These are phyloP conservation scores for Mycocentrospora acerina DNA, from an alignment of 2,329 filamentous ascomycete genomes.

Conservation along the genomic window DNA sequence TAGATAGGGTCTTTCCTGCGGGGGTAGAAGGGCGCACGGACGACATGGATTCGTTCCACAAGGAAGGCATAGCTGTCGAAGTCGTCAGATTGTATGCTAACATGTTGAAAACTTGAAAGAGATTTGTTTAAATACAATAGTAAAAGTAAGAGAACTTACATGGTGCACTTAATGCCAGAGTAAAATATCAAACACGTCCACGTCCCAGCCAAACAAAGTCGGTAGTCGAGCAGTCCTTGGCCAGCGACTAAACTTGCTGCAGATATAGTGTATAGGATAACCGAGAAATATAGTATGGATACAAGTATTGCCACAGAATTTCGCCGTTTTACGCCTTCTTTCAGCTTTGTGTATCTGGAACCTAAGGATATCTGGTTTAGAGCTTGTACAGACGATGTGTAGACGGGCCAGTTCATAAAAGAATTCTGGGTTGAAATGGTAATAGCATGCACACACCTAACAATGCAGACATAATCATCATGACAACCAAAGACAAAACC, in stretches of 20 bases:
- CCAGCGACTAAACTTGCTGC: constrained; percentile 29
- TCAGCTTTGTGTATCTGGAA: too few species aligned
- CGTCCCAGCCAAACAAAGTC: constrained; percentile 34
- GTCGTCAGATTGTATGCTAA: neutral
- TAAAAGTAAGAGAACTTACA: constrained; percentile 8
- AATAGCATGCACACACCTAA: constrained; percentile 17
- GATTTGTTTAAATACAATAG: too few species aligned
- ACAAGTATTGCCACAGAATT: constrained; percentile 20
- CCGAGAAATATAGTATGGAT: constrained; percentile 16
- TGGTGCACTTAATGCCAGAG: constrained; percentile 31
- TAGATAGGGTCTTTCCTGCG: constrained; percentile 39
- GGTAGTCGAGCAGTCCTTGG: constrained; percentile 25
- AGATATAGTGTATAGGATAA: constrained; percentile 17
- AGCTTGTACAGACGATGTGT: too few species aligned
- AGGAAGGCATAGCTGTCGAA: constrained; percentile 38
- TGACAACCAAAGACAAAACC: constrained; percentile 11
- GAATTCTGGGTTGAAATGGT: too few species aligned
- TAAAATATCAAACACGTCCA: constrained; percentile 43
- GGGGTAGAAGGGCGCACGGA: constrained; percentile 31
- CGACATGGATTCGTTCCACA: constrained; percentile 42
- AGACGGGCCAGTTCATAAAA: too few species aligned
- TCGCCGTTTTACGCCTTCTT: constrained; percentile 2
- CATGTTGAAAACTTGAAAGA: too few species aligned
- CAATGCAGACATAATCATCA: constrained; percentile 13
- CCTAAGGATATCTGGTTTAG: too few species aligned